Evolutionary conservation across 768 basidiomycete genomes (phyloP).

Genomic region (Mycena rosella): DNA sequence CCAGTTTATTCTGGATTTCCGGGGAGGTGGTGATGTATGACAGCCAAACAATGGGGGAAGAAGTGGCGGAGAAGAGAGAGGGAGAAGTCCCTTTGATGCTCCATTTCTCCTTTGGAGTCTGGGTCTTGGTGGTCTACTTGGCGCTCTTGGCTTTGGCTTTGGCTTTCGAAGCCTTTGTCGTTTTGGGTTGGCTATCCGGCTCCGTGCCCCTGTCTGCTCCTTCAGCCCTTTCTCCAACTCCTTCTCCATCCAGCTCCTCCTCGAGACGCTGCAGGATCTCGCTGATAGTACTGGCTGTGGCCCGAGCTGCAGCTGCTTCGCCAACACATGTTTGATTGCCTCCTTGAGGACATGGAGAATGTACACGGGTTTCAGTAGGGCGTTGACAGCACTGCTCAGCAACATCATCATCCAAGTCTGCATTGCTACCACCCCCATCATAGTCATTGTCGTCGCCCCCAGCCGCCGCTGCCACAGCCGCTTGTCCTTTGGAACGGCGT

Average conservation of each 20-base stretch:
- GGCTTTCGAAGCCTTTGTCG: too few species aligned
- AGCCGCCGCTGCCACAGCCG: too few species aligned
- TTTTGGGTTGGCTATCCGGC: too few species aligned
- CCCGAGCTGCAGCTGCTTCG: background rate
- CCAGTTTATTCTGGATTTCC: background rate
- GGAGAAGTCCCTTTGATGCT: background rate
- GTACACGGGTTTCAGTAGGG: too few species aligned
- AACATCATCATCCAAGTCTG: too few species aligned
- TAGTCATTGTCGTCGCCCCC: too few species aligned
- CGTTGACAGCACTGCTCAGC: background rate
- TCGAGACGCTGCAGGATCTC: background rate
- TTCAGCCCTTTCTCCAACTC: background rate
- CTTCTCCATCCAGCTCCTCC: background rate
- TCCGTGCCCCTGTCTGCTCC: too few species aligned
- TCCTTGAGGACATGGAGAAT: background rate
- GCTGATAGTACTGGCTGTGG: background rate
- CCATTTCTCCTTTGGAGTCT: too few species aligned
- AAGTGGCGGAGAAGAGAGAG: background rate
- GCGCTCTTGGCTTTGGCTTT: too few species aligned
- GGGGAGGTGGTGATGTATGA: conserved; percentile 3
- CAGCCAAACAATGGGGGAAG: background rate
- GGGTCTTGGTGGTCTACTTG: too few species aligned
- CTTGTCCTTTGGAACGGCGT: too few species aligned
- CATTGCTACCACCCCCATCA: too few species aligned
- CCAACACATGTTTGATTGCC: background rate